A percentile compares a stretch with the other conserved stretches of the same genome.
Conservation (phyloP, 108 stramenopile species). For the Ochromonas danica region DNA sequence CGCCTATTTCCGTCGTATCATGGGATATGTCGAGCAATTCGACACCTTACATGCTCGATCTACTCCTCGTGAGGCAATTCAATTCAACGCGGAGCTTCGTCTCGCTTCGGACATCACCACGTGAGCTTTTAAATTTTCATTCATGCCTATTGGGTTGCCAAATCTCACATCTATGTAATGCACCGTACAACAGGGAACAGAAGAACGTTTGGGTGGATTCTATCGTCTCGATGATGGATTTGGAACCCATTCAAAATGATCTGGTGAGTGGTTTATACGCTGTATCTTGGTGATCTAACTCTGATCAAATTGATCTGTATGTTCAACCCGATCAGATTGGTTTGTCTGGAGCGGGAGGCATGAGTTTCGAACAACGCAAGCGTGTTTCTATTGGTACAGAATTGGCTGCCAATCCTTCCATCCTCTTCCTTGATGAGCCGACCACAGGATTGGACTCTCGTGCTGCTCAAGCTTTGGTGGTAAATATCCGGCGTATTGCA, state of each 20-base stretch:
- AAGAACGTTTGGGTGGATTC: slow-evolving; percentile 65
- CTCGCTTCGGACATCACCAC: not conserved
- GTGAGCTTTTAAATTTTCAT: not conserved
- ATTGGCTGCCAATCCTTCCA: slow-evolving; percentile 68
- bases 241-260: slow-evolving; percentile 59
- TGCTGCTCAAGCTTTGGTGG: not conserved
- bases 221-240: slow-evolving; percentile 72
- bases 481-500: slow-evolving; percentile 38
- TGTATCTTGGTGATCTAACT: too few species aligned
- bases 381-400: slow-evolving; percentile 70
- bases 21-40: slow-evolving; percentile 43
- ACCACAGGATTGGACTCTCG: slow-evolving; percentile 70
- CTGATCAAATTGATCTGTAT: too few species aligned
- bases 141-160: too few species aligned
- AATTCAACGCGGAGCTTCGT: slow-evolving; percentile 69
- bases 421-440: slow-evolving; percentile 66
- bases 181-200: not conserved
- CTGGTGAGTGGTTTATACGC: slow-evolving; percentile 52
- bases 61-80: slow-evolving; percentile 77
- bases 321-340: too few species aligned
- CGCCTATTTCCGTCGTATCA: slow-evolving; percentile 26
- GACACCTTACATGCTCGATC: slow-evolving; percentile 72
- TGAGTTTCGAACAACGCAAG: slow-evolving; percentile 72
- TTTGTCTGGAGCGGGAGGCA: slow-evolving; percentile 59
- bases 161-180: not conserved